Conservation (phyloP, 169 alveolate genomes). For the Miamiensis avidus region DNA sequence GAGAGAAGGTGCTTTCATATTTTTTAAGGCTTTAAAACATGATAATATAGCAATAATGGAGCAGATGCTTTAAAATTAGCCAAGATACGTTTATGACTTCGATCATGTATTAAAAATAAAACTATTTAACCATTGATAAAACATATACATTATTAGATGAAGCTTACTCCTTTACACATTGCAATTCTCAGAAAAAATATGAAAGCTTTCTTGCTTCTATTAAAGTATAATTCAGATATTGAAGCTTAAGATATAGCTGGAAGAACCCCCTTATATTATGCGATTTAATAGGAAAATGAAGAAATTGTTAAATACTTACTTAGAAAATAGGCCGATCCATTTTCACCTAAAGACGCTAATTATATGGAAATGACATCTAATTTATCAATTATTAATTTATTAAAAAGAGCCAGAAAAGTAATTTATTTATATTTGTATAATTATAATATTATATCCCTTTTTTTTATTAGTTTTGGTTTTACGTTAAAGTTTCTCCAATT, state of each 20-base stretch:
- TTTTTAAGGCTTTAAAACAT: not conserved
- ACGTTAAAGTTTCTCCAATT: not conserved
- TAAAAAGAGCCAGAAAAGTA: not conserved
- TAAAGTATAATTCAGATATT: slow-evolving; percentile 3
- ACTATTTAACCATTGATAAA: no score
- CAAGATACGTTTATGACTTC: not conserved
- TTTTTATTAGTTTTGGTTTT: not conserved
- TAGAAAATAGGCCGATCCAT: slow-evolving; percentile 24
- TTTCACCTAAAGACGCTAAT: not conserved
- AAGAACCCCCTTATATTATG: slow-evolving; percentile 29
- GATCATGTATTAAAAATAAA: not conserved
- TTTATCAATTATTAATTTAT: no score
- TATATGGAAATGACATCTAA: not conserved
- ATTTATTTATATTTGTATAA: no score
- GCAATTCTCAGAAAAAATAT: not conserved
- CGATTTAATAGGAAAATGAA: slow-evolving; percentile 11
- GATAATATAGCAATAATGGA: not conserved
- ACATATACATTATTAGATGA: not conserved
- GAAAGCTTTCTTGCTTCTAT: not conserved
- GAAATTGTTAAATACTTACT: slow-evolving; percentile 22
- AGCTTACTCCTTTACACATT: not conserved
- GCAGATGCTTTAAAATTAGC: not conserved
- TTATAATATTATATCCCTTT: no score
- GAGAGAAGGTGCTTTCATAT: not conserved
- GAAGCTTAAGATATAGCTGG: slow-evolving; percentile 32